phyloP scores from a whole-genome alignment of 2,329 filamentous ascomycete genomes.

The Calonectria pauciramosa region DNA sequence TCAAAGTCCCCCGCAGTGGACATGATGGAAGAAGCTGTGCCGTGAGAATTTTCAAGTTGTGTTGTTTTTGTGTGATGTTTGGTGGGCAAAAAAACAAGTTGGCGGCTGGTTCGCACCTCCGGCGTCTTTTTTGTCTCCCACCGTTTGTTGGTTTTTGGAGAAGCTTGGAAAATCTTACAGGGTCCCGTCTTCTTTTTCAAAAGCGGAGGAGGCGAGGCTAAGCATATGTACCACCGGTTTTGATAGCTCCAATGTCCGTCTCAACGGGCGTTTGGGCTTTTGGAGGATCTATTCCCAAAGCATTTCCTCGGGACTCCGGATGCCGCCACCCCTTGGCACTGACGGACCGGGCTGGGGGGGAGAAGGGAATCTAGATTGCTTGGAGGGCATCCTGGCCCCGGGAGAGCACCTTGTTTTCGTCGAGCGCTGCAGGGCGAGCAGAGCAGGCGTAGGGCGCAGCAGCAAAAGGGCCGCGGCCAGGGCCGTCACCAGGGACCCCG shows the following conservation, averaged over 20 bases:
- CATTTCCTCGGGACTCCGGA: background rate
- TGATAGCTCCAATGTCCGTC: background rate
- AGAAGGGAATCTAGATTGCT: background rate
- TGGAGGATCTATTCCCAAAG: conserved; percentile 10
- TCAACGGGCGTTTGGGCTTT: background rate
- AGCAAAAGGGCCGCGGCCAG: background rate
- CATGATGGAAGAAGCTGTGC: background rate
- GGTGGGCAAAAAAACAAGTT: background rate
- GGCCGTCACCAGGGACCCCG: background rate
- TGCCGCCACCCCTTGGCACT: background rate
- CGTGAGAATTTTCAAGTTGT: background rate
- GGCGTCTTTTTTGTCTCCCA: background rate
- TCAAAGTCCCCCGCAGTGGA: background rate
- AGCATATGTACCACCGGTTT: background rate
- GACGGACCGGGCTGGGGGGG: background rate
- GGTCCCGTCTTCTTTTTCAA: background rate
- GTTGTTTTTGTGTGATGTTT: background rate
- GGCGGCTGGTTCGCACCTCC: background rate
- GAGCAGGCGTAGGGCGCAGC: background rate
- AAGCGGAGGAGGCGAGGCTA: background rate
- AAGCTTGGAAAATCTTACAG: background rate
- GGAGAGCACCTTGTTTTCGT: conserved; percentile 12
- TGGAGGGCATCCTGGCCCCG: background rate
- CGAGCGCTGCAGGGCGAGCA: background rate
- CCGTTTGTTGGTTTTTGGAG: background rate